Base-by-base conservation (phyloP, 192 early-diverging fungal species). In the Tieghemiomyces parasiticus region DNA sequence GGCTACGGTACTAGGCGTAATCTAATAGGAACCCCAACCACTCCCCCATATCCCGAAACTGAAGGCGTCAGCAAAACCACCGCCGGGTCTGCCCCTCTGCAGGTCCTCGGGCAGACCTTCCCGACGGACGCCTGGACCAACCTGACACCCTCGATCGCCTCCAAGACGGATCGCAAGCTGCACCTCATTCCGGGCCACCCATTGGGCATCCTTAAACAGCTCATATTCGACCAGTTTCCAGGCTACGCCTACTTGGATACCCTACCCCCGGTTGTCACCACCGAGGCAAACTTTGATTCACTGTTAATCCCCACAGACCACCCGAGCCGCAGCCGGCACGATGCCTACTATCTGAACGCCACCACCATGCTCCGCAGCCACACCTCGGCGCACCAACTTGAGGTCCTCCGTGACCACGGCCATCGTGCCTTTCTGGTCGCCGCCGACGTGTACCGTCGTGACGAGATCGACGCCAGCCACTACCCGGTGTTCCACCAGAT, bases 401-500 rank as follows among this genome's bases (percentile, higher is more conserved):
- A 94, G 66, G 79, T 86, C 25, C 63, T 98, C 45, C 55, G 33
- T 22, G 8, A 58, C n/a, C 20, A 34, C 55, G 22, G 32, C 20
- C 55, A 58, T 31, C 58, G 51, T 2, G 79, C 74, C 0, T 79
- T 91, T 63, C 73, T 98, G 25, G 79, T 96, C n/a, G 88, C 88
- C n/a, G 95, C 90, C 4, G 95, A 98, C 72, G 93, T 96, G 9
- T 98, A 96, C 71, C 71, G 95, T 14, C 80, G 93, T 30, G 95
- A 98, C 64, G 95, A 98, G 65, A 93, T 98, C 61, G 93, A 98
- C 63, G 76, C 83, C 4, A 86, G 79, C 58, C 95, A 98, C 64
- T 98, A 96, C 68, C 95, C 95, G 0, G 90, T 91, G 4, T 98
- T 98, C 68, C 95, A 98, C 63, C 95, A 98, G 68, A 95, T 98